A percentile compares a stretch with the other conserved stretches of the same genome.
Conservation (phyloP, 1,139 yeast genomes). For the Nadsonia commutata region DNA sequence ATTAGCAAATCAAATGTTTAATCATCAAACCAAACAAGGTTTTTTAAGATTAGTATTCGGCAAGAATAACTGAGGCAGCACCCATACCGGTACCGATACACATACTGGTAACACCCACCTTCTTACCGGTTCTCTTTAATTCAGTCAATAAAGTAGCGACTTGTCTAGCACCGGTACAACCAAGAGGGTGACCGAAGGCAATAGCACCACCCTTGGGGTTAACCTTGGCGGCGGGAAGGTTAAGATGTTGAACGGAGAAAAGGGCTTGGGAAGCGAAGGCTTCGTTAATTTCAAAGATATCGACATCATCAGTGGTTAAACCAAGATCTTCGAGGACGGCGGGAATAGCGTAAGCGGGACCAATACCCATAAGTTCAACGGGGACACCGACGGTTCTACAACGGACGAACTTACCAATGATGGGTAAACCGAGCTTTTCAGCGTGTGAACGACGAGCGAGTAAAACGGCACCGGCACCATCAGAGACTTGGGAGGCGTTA, state of each 20-base stretch:
- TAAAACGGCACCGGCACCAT: slow-evolving; percentile 87
- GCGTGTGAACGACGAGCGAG: slow-evolving; percentile 84
- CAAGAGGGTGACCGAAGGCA: slow-evolving; percentile 47
- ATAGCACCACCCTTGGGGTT: slow-evolving; percentile 94
- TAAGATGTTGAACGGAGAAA: slow-evolving; percentile 51
- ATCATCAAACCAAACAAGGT: too few relatives aligned
- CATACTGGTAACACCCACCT: slow-evolving; percentile 87
- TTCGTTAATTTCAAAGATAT: slow-evolving; percentile 79
- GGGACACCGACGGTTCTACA: slow-evolving; percentile 80
- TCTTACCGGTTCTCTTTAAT: slow-evolving; percentile 47
- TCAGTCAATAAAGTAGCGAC: slow-evolving; percentile 76
- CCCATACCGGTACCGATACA: slow-evolving; percentile 99
- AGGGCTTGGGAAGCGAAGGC: slow-evolving; percentile 93
- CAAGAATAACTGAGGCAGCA: slow-evolving; percentile 76
- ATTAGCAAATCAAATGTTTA: too few relatives aligned
- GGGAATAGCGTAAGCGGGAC: slow-evolving; percentile 91
- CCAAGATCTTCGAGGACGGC: slow-evolving; percentile 54
- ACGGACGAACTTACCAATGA: slow-evolving; percentile 62
- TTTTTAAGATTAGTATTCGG: too few relatives aligned
- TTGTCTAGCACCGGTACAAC: slow-evolving; percentile 93
- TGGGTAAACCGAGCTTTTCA: slow-evolving; percentile 49
- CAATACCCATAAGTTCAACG: slow-evolving; percentile 94
- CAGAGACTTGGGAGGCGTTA: slow-evolving; percentile 88
- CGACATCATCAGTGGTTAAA: slow-evolving; percentile 48
- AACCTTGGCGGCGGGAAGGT: slow-evolving; percentile 57